phyloP scores from a whole-genome alignment of 331 rosid genomes.

The Spiraea crenata region DNA sequence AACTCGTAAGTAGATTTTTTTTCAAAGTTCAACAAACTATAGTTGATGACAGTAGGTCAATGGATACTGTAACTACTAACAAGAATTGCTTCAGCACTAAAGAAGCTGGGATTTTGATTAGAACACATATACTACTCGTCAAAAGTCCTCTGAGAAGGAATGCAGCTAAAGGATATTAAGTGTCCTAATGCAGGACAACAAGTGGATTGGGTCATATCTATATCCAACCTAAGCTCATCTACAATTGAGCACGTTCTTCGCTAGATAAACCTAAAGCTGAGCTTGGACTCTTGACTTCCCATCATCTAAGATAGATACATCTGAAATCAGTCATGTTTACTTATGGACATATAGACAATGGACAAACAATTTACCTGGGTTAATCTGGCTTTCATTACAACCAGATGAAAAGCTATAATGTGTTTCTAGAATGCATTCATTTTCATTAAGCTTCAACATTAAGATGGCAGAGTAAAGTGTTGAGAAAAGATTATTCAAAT shows the following conservation, averaged over 20 bases:
- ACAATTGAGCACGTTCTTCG: not conserved
- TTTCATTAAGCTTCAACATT: not conserved
- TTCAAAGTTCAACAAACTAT: not conserved
- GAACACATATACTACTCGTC: not conserved
- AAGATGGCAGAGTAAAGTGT: not conserved
- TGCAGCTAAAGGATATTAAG: not conserved
- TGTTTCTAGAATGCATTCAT: constrained; percentile 1
- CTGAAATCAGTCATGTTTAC: not conserved
- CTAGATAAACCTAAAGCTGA: not conserved
- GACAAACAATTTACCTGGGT: not conserved
- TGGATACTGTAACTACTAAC: not conserved
- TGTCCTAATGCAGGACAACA: not conserved
- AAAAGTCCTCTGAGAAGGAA: not conserved
- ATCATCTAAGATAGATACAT: not conserved
- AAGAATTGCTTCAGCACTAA: not conserved
- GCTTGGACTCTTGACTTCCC: not conserved
- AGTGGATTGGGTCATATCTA: constrained; percentile 4
- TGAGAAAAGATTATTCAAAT: not conserved
- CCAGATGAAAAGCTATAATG: not conserved
- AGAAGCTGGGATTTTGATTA: not conserved
- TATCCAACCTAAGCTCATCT: not conserved
- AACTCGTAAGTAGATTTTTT: not conserved
- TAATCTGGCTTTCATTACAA: not conserved
- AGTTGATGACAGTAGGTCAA: not conserved
- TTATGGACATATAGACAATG: not conserved